Base-by-base conservation (phyloP, 352 stramenopile species). In the Thraustochytrium striatum region DNA sequence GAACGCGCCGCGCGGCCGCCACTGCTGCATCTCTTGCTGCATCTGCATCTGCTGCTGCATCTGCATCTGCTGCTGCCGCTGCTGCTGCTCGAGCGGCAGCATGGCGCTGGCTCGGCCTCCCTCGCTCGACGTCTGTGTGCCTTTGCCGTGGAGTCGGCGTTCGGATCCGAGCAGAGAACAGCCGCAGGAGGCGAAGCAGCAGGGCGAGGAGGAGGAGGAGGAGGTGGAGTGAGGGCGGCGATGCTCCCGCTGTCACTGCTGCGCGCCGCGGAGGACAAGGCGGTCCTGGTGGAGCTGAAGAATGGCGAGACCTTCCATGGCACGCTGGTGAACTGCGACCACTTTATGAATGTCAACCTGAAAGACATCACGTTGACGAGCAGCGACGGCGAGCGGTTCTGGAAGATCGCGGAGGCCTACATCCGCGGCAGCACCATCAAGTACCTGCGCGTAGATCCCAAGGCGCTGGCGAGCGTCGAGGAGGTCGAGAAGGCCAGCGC, bases 331-430 rank as follows among this genome's bases (percentile, higher is more conserved):
- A 97, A 93, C 83, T 98, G 94, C 69, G 96, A 99, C 85, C 95
- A 92, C 13, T 99, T 93, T 90, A 99, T 99, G 96, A 99, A 99
- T 85, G 93, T 99, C 79, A 98, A 98, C 83, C 85, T 99, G 38
- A 88, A 90, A 19, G 95, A 98, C 83, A 95, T 99, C n/a, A 98
- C 99, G 85, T 98, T 94, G 81, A 99, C 96, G 25, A 97, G 92
- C 39, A 93, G 94, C 90, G 93, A 98, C 73, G 96, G 95, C 44
- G 92, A 97, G 79, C 86, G 89, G 58, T 99, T 99, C 86, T 98
- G 93, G 90, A 98, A 98, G 85, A 90, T 99, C 80, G 89, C 92
- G 1, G 94, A 98, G 83, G 98, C 93, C 82, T 99, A 99, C 86
- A 97, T 99, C 68, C 90, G 96, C 72, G 96, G 96, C 59, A 97